Conservation (phyloP, 805 yeast species). For the Deakozyma indianensis region DNA sequence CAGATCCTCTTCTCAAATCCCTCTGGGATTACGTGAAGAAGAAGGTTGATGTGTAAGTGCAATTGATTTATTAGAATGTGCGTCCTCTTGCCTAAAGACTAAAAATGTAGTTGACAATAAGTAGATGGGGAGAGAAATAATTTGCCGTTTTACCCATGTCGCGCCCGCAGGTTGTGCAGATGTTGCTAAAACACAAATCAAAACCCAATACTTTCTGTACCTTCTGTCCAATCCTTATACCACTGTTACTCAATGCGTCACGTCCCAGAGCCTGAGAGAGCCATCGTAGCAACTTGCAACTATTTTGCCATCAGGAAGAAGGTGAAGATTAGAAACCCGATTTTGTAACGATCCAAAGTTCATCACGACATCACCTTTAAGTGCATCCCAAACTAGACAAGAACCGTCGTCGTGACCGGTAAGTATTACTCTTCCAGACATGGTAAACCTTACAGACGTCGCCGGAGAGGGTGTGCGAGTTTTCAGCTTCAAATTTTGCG, state of each 20-base stretch:
- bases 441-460: neutral
- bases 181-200: no score
- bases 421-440: neutral
- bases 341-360: neutral
- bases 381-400: neutral
- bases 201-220: no score
- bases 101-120: no score
- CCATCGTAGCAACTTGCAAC: neutral
- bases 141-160: no score
- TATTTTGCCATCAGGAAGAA: neutral
- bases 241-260: neutral
- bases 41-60: slow-evolving; percentile 22
- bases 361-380: neutral
- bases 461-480: neutral
- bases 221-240: neutral
- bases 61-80: neutral
- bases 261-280: neutral
- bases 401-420: neutral
- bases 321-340: neutral
- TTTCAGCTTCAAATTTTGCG: neutral
- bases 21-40: slow-evolving; percentile 89
- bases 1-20: slow-evolving; percentile 80
- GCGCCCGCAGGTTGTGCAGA: no score
- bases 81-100: no score
- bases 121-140: no score